These are phyloP conservation scores for Aphanomyces invadans DNA, from an alignment of 352 stramenopile species.

Conservation along the genomic window DNA sequence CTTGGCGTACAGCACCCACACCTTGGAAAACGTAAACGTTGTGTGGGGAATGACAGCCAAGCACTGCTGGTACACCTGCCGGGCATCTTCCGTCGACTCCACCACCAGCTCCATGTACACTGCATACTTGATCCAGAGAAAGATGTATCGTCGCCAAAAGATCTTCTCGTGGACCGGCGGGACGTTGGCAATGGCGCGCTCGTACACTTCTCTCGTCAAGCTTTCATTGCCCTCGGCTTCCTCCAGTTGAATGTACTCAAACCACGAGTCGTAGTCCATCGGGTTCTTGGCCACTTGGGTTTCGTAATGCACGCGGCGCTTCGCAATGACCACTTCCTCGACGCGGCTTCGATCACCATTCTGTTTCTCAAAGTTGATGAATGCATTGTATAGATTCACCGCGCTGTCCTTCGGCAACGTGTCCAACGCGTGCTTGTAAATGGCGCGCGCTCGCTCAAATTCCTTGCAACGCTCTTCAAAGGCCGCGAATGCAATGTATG, in stretches of 20 bases:
- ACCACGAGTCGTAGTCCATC: constrained; percentile 97
- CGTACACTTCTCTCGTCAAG: constrained; percentile 91
- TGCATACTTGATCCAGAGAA: constrained; percentile 99
- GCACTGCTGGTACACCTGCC: constrained; percentile 93
- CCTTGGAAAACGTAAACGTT: constrained; percentile 98
- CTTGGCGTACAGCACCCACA: constrained; percentile 97
- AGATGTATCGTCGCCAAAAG: constrained; percentile 98
- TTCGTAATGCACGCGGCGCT: constrained; percentile 94
- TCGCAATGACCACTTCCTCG: constrained; percentile 93
- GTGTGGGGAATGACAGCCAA: constrained; percentile 91
- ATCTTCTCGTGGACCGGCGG: constrained; percentile 93
- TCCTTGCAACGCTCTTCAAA: constrained; percentile 98
- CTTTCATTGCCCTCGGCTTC: constrained; percentile 72
- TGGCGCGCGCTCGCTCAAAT: constrained; percentile 83
- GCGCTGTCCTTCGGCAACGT: constrained; percentile 77
- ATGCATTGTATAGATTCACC: constrained; percentile 93
- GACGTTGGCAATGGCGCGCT: constrained; percentile 91
- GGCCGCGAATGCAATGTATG: constrained; percentile 92
- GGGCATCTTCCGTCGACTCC: constrained; percentile 40
- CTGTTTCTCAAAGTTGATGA: constrained; percentile 98
- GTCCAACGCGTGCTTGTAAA: constrained; percentile 83
- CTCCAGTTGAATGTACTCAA: constrained; percentile 98
- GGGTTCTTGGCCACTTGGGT: constrained; percentile 84
- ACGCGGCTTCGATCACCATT: constrained; percentile 94
- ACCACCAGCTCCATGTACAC: constrained; percentile 95